Base-by-base conservation (phyloP, 2,329 filamentous ascomycete species). In the Botrytis deweyae region DNA sequence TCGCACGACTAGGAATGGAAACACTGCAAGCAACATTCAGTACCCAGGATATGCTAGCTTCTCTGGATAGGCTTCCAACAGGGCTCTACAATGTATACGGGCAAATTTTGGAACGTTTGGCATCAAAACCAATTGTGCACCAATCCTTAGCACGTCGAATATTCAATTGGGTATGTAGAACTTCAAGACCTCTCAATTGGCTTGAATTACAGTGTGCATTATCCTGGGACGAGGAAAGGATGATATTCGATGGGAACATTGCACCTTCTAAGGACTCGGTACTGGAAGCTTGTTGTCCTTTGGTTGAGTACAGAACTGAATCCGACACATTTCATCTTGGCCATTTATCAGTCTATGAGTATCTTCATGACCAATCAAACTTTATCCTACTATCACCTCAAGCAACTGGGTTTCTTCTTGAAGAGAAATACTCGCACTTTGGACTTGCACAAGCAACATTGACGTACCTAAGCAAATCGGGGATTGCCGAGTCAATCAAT, bases 1-100 rank as follows among this genome's bases (percentile, higher is more conserved):
- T 72, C n/a, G 71, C 71, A 22, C 22, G 52, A 40, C 64, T 72
- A 9, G 63, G 63, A 5, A 68, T 72, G 38, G 71, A 72, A 25
- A 72, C 71, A 69, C 29, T 72, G 16, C 46, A 67, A 49, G 71
- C 71, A 69, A 68, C 71, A 3, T 36, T 52, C 25, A 69, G 58
- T 67, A 72, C 64, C 29, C 71, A 72, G 46, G 71, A 72, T 20
- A 72, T 72, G 71, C 49, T 72, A 38, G 49, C 64, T 20, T 72
- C 71, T 12, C 33, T 72, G 40, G 71, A 69, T 18, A 44, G 40
- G 12, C 71, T 72, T 29, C 71, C 71, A 59, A 46, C 71, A 3
- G 71, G 71, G 14, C 52, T 72, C 8, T 46, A 72, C 33, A 72
- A 72, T 46, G 71, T 72, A 36, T 72, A 72, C 18, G 59, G 63